Evolutionary conservation across 768 basidiomycete species (phyloP).

Genomic region (Tulasnella sp.): DNA sequence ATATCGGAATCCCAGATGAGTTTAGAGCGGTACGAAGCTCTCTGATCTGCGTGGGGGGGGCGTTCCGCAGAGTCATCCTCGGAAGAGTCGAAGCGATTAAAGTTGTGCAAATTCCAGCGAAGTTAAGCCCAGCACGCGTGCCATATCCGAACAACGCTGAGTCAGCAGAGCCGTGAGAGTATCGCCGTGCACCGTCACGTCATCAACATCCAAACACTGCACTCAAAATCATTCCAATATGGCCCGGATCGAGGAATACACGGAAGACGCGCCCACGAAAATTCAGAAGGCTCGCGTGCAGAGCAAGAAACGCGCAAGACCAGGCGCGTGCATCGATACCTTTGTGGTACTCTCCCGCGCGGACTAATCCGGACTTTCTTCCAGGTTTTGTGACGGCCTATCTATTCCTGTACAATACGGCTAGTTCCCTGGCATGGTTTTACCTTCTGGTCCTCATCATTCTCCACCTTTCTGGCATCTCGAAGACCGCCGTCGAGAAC

Average conservation of each 20-base stretch:
- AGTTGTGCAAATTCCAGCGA: background rate
- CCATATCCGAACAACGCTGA: background rate
- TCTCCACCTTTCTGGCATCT: slow-evolving; percentile 48
- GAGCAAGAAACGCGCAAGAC: background rate
- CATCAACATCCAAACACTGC: slow-evolving; percentile 1
- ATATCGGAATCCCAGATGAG: background rate
- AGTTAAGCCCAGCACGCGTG: background rate
- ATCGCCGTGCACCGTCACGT: background rate
- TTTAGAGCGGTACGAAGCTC: background rate
- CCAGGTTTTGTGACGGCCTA: slow-evolving; percentile 42
- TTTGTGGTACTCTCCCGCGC: background rate
- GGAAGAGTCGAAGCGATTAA: slow-evolving; percentile 9
- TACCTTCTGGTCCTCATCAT: slow-evolving; percentile 60
- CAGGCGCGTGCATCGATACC: background rate
- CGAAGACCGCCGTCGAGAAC: slow-evolving; percentile 28
- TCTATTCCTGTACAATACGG: slow-evolving; percentile 71
- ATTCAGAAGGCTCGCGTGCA: background rate
- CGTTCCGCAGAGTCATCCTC: background rate
- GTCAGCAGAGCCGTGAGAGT: slow-evolving; percentile 2
- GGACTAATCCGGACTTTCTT: slow-evolving; percentile 9
- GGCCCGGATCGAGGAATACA: slow-evolving; percentile 6
- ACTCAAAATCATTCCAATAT: background rate
- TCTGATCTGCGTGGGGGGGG: background rate
- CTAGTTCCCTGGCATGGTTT: slow-evolving; percentile 72
- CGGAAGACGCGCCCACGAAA: background rate